Evolutionary conservation across 2,329 filamentous ascomycete genomes (phyloP).

Genomic region (Aspergillus arachidicola): DNA sequence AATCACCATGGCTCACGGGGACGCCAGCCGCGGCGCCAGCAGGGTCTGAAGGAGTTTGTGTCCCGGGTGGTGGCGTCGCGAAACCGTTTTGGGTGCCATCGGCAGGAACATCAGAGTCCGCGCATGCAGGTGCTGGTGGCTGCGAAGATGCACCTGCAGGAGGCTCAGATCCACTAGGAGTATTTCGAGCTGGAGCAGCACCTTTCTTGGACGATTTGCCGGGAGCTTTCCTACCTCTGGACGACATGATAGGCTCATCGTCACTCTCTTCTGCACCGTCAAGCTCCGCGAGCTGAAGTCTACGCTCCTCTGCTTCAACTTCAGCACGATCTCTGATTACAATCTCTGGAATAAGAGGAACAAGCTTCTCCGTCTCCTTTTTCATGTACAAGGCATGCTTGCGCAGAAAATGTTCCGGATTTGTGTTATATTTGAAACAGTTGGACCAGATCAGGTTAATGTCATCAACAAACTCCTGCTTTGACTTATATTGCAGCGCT

Average conservation of each 20-base stretch:
- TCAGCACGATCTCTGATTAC: slow-evolving; percentile 87
- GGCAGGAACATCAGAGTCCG: slow-evolving; percentile 72
- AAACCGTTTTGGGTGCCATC: slow-evolving; percentile 84
- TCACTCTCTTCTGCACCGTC: slow-evolving; percentile 89
- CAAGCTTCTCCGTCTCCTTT: slow-evolving; percentile 95
- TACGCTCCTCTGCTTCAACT: slow-evolving; percentile 81
- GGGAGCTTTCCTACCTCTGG: slow-evolving; percentile 83
- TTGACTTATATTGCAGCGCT: slow-evolving; percentile 76
- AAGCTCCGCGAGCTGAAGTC: slow-evolving; percentile 79
- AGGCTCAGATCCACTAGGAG: slow-evolving; percentile 76
- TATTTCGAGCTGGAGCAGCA: slow-evolving; percentile 66
- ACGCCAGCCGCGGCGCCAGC: slow-evolving; percentile 66
- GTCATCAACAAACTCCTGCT: slow-evolving; percentile 91
- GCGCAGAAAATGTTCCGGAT: slow-evolving; percentile 80
- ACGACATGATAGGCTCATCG: slow-evolving; percentile 98
- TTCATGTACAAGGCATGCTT: slow-evolving; percentile 96
- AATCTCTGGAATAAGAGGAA: slow-evolving; percentile 92
- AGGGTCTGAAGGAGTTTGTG: slow-evolving; percentile 72
- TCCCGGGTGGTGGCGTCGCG: slow-evolving; percentile 77
- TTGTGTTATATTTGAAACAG: slow-evolving; percentile 92
- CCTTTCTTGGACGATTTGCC: slow-evolving; percentile 74
- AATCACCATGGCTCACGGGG: slow-evolving; percentile 72
- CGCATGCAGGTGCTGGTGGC: slow-evolving; percentile 51
- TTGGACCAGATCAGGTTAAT: slow-evolving; percentile 97
- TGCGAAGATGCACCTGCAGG: slow-evolving; percentile 58